Evolutionary conservation across 108 stramenopile genomes (phyloP), one percentile per base, ranked within the genome.

Genomic region (Cyclostephanos tholiformis): DNA sequence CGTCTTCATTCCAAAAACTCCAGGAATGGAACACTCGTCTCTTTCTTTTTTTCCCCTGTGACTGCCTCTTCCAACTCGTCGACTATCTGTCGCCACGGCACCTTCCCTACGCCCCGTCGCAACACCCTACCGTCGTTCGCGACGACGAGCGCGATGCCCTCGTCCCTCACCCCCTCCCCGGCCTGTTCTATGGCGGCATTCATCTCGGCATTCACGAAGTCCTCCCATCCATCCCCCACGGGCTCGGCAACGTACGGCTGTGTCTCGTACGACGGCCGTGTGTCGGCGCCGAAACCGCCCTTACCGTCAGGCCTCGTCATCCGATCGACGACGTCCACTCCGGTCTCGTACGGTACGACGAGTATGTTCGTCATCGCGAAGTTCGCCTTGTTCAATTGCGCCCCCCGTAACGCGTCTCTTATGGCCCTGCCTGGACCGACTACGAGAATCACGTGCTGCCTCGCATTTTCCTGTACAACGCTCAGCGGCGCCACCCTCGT

Each of bases 51-150:
- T 50, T 84, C 83, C n/a, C 79, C 83, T 36, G 88, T 88, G 16
- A 89, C 87, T 17, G 75, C 65, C 62, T 89, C 88, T 25, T 93
- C 87, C 46, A 94, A 63, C 72, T 94, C 85, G 49, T 90, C 88
- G 3, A 94, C 87, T 83, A 91, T 94, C 63, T 86, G 84, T 68
- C 86, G 75, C 92, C 92, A 94, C 50, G 92, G 92, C 11, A 94
- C 86, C 50, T 71, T 91, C 12, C 92, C 92, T 27, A 94, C 82
- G 2, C 92, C 92, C 44, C 92, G 85, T 32, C 88, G 80, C 27
- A 94, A 71, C 9, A 94, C 86, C 56, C 85, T 82, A 22, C 92
- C 92, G 73, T 83, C 84, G 67, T 87, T 94, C 7, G 86, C 82
- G 41, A 94, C 75, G 0, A 94, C 90, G 41, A 94, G 75, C 30